Conservation (phyloP, 352 stramenopile genomes). For the Phytophthora pseudosyringae region DNA sequence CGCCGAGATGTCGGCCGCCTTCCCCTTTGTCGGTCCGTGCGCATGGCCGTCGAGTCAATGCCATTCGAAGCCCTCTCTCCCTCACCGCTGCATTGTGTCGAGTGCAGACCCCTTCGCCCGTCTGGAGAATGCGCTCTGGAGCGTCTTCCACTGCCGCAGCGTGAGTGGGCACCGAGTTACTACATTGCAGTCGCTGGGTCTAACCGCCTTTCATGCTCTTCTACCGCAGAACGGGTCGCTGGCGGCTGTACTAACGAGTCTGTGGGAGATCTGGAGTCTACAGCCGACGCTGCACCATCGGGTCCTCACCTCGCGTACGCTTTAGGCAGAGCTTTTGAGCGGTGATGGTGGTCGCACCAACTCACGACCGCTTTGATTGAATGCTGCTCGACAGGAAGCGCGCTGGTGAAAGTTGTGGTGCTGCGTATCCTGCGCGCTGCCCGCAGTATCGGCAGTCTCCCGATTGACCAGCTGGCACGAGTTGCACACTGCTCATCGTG, state of each 20-base stretch:
- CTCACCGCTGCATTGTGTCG: neutral
- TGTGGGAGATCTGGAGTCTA: constrained; percentile 38
- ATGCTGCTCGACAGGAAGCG: constrained; percentile 6
- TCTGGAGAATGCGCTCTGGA: constrained; percentile 40
- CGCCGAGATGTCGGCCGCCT: constrained; percentile 33
- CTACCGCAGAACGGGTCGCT: constrained; percentile 1
- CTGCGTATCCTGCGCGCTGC: constrained; percentile 14
- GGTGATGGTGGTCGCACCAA: neutral
- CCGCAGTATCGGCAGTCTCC: neutral
- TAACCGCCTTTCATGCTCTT: neutral
- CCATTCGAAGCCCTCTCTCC: neutral
- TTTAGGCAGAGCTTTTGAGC: neutral
- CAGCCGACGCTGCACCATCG: constrained; percentile 21
- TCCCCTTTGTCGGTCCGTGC: constrained; percentile 46
- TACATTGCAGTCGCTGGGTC: neutral
- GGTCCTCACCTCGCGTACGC: constrained; percentile 26
- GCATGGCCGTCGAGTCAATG: neutral
- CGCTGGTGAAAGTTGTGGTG: constrained; percentile 23
- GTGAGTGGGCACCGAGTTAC: neutral
- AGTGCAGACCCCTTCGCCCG: constrained; percentile 31
- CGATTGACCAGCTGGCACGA: constrained; percentile 28
- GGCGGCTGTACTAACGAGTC: constrained; percentile 1
- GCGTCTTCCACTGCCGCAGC: constrained; percentile 22
- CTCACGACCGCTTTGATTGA: neutral
- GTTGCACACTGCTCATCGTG: neutral